Conservation (phyloP, 2,329 filamentous ascomycete genomes). For the Dactylella cylindrospora region DNA sequence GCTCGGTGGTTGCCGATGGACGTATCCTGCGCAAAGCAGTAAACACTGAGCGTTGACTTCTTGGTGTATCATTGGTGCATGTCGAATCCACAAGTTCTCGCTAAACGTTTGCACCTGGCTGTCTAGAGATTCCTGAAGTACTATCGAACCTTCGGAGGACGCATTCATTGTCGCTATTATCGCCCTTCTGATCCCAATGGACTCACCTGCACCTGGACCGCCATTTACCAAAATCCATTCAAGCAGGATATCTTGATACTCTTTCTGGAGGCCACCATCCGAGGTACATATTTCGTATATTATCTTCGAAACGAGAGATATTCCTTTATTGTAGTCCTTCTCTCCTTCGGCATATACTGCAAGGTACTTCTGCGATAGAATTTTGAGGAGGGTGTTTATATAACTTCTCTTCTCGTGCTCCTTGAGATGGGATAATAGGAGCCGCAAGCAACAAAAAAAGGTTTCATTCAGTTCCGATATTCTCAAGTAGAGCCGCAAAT, state of each 20-base stretch:
- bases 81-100: conserved; percentile 81
- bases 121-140: conserved; percentile 35
- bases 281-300: conserved; percentile 35
- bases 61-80: conserved; percentile 81
- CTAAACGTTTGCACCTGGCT: conserved; percentile 61
- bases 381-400: conserved; percentile 53
- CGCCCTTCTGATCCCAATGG: conserved; percentile 67
- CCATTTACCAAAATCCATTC: conserved; percentile 67
- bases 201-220: conserved; percentile 66
- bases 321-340: conserved; percentile 27
- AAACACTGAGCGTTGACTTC: conserved; percentile 82
- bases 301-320: conserved; percentile 22
- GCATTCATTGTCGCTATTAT: conserved; percentile 62
- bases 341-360: conserved; percentile 45
- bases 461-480: conserved; percentile 26
- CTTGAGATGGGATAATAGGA: conserved; percentile 52
- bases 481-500: conserved; percentile 9
- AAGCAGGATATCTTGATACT: conserved; percentile 60
- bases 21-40: conserved; percentile 73
- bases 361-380: conserved; percentile 57
- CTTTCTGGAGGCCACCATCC: conserved; percentile 32
- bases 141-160: conserved; percentile 53
- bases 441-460: conserved; percentile 49
- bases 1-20: conserved; percentile 66
- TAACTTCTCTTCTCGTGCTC: conserved; percentile 56